Evolutionary conservation across 2,329 filamentous ascomycete species (phyloP), one percentile per base, ranked within the genome.

Genomic region (Pseudocercospora pini-densiflorae): DNA sequence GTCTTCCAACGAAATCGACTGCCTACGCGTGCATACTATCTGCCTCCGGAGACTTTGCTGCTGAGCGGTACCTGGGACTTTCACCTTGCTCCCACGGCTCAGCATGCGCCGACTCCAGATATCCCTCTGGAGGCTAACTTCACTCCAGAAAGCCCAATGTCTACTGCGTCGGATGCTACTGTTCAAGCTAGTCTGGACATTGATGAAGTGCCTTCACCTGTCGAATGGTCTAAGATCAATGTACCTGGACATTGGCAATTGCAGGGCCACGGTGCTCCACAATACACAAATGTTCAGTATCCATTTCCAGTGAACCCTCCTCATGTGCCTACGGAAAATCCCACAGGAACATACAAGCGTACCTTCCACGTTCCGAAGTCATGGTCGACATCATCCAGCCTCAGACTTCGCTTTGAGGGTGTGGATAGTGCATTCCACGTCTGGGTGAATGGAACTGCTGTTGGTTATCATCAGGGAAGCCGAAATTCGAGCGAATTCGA

Each of bases 181-280:
- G 31, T 47, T 12, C 24, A 59, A 19, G 59, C 54, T 24, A 31
- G 24, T 29, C n/a, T 59, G 7, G 60, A 59, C 21, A 36, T 24
- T 40, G 14, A 49, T 12, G 54, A 59, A 12, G 21, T 43, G 10
- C 9, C 16, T 21, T 12, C 43, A 21, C 19, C 24, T 5, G 36
- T 49, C 12, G 19, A 65, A 62, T 87, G 86, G 82, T 77, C 79
- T 21, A 79, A 85, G 43, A 87, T 90, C 43, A 72, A 83, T 10
- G 89, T 92, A 0, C 89, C 89, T 0, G 87, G 87, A 2, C 87
- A 89, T 73, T 92, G 89, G 89, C 89, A 91, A 77, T 79, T 90
- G 3, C 87, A 91, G 76, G 89, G 89, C n/a, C 86, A 88, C 71
- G 88, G 89, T 16, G n/a, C 81, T 63, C 89, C 89, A 0, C 87